phyloP scores from a whole-genome alignment of 768 basidiomycete species.

The Termitomyces sp. region DNA sequence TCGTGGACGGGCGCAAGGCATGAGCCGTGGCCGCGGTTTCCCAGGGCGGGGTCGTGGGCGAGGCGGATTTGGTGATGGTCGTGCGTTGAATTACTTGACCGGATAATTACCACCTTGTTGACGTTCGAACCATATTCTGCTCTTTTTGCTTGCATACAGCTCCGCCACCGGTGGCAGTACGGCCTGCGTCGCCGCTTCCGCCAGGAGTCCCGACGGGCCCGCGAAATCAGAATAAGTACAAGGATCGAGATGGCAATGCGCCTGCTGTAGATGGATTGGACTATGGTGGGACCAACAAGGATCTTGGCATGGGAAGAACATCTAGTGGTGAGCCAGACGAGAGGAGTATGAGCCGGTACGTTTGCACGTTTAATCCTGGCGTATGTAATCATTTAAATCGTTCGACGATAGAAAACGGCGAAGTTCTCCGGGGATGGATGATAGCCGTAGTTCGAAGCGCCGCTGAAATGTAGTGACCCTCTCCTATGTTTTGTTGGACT shows the following conservation, averaged over 20 bases:
- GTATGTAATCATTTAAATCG: neutral
- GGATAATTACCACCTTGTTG: neutral
- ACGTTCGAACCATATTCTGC: constrained; percentile 18
- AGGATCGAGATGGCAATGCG: constrained; percentile 80
- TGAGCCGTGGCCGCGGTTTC: constrained; percentile 39
- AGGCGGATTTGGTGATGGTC: constrained; percentile 33
- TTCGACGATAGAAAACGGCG: constrained; percentile 53
- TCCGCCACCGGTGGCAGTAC: constrained; percentile 48
- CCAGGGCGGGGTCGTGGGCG: constrained; percentile 36
- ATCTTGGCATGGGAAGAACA: constrained; percentile 37
- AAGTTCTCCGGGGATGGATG: constrained; percentile 67
- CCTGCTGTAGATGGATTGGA: constrained; percentile 87
- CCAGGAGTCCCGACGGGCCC: constrained; percentile 87
- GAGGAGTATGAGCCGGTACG: constrained; percentile 52
- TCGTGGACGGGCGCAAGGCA: constrained; percentile 26
- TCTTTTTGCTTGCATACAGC: neutral
- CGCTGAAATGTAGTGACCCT: constrained; percentile 35
- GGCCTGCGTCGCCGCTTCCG: constrained; percentile 80
- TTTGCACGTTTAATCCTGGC: neutral
- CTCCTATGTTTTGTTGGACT: neutral
- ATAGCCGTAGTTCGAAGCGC: constrained; percentile 62
- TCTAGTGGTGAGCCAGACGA: constrained; percentile 67
- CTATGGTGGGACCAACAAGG: constrained; percentile 61
- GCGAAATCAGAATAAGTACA: constrained; percentile 85
- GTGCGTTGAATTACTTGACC: constrained; percentile 13